Percentiles rank a stretch among this genome's conserved stretches.
Evolutionary conservation across 2,329 filamentous ascomycete species (phyloP).

Genomic region (Ceratocystis huliohia): DNA sequence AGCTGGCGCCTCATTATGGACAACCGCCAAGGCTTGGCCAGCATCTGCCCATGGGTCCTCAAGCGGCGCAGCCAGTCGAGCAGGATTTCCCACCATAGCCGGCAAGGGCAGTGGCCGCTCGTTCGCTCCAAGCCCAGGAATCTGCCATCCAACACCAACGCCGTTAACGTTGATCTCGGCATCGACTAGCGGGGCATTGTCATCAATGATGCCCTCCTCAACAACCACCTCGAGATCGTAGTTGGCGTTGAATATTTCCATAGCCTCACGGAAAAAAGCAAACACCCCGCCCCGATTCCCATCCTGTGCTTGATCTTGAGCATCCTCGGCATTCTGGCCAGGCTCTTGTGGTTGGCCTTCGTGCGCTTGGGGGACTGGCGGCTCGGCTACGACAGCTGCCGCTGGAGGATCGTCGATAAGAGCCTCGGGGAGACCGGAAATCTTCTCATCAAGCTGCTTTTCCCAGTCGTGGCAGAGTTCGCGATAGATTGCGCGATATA

Average conservation of each 20-base stretch:
- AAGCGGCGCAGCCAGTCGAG: neutral
- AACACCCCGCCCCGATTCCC: slow-evolving; percentile 23
- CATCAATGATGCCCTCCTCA: slow-evolving; percentile 26
- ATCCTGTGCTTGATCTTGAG: slow-evolving; percentile 23
- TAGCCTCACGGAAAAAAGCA: slow-evolving; percentile 5
- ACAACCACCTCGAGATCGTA: slow-evolving; percentile 22
- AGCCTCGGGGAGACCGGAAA: slow-evolving; percentile 30
- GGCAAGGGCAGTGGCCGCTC: neutral
- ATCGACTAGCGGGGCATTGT: slow-evolving; percentile 21
- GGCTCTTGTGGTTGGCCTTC: neutral
- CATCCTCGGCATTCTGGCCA: neutral
- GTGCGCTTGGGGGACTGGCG: neutral
- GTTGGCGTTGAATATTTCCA: slow-evolving; percentile 12
- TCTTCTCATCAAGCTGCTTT: slow-evolving; percentile 35
- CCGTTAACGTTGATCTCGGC: slow-evolving; percentile 16
- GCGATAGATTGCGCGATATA: slow-evolving; percentile 37
- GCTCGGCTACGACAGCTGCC: neutral
- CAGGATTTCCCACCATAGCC: neutral
- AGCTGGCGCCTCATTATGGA: neutral
- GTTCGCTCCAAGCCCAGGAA: neutral
- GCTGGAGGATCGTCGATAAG: slow-evolving; percentile 23
- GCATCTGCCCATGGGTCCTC: neutral
- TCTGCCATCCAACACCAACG: slow-evolving; percentile 12
- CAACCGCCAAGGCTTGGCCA: neutral
- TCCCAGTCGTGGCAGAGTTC: slow-evolving; percentile 37